Evolutionary conservation across 1,284 basidiomycete genomes (phyloP).

Genomic region (Coniferiporia sulphurascens): DNA sequence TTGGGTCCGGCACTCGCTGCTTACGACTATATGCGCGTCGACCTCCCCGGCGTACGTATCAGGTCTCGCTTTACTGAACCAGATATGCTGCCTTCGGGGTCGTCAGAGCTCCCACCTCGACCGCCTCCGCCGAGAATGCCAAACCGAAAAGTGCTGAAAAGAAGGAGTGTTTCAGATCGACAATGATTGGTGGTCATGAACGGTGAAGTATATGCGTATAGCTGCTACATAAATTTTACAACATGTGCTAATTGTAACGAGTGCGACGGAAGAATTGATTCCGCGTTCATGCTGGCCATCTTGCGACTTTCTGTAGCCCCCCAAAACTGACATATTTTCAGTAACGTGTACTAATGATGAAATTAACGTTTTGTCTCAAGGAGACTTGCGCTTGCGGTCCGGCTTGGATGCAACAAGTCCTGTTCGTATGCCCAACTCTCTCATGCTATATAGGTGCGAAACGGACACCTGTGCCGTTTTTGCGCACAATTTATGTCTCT

Average conservation of each 20-base stretch:
- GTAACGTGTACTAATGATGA: too few relatives aligned
- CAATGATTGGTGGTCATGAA: background rate
- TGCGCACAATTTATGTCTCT: background rate
- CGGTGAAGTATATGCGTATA: background rate
- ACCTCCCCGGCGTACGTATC: conserved; percentile 35
- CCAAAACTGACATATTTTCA: too few relatives aligned
- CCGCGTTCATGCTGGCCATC: background rate
- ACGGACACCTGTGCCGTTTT: background rate
- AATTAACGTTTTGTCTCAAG: background rate
- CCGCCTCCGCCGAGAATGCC: background rate
- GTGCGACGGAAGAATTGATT: background rate
- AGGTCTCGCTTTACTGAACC: conserved; percentile 9
- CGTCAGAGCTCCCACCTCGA: background rate
- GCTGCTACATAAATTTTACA: background rate
- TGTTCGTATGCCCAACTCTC: background rate
- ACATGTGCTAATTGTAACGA: background rate
- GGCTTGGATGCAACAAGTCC: background rate
- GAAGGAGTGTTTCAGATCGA: background rate
- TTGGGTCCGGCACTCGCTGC: conserved; percentile 48
- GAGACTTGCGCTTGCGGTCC: background rate
- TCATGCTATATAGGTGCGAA: background rate
- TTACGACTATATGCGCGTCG: conserved; percentile 63
- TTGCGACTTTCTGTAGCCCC: too few relatives aligned
- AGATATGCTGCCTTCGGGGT: background rate
- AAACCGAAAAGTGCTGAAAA: background rate